A percentile compares a stretch with the other conserved stretches of the same genome.
Evolutionary conservation across 2,329 filamentous ascomycete genomes (phyloP).

Genomic region (Penicillium freii): DNA sequence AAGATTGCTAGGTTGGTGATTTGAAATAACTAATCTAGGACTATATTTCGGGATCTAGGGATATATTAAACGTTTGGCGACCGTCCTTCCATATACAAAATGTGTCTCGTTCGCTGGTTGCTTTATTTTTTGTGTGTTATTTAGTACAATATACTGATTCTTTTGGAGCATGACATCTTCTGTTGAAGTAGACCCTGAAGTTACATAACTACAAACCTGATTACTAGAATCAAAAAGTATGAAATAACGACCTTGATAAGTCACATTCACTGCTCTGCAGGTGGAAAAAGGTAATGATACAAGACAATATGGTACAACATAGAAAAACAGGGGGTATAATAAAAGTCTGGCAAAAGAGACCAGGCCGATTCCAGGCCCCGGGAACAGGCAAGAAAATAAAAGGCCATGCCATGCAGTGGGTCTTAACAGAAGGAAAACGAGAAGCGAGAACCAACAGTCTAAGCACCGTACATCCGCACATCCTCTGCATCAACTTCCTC

Average conservation of each 20-base stretch:
- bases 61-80: not conserved
- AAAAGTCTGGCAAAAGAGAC: not conserved
- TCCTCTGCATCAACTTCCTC: slow-evolving; percentile 27
- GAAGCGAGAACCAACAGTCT: not conserved
- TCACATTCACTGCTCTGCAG: not conserved
- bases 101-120: not conserved
- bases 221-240: not conserved
- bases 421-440: not conserved
- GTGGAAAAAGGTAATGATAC: not conserved
- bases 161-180: not conserved
- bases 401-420: not conserved
- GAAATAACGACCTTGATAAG: not conserved
- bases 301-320: not conserved
- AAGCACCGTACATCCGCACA: slow-evolving; percentile 37
- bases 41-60: not conserved
- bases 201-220: not conserved
- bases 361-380: not conserved
- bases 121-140: not conserved
- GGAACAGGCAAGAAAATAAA: not conserved
- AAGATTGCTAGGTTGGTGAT: not conserved
- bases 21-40: not conserved
- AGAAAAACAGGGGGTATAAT: slow-evolving; percentile 5
- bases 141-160: not conserved
- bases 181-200: not conserved
- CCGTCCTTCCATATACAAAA: not conserved